Conservation (phyloP, 305 asterid genomes). For the Salvia sclarea region DNA sequence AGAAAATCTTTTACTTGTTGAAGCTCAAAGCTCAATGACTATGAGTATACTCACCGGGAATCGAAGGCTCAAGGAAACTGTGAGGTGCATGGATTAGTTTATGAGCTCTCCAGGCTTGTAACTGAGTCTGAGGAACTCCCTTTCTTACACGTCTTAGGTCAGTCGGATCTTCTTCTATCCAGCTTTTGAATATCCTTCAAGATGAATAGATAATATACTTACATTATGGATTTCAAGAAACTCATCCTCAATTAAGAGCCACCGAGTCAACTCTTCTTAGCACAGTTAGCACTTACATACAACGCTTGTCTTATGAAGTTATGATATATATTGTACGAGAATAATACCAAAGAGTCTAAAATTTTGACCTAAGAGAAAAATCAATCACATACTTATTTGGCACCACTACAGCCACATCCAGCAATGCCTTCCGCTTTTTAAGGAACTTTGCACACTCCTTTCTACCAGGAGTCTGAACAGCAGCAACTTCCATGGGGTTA, state of each 20-base stretch:
- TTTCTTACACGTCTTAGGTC: conserved; percentile 53
- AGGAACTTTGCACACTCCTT: conserved; percentile 49
- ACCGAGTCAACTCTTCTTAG: conserved; percentile 11
- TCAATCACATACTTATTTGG: conserved; percentile 51
- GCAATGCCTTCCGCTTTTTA: conserved; percentile 58
- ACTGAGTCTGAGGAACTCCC: conserved; percentile 44
- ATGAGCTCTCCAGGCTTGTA: conserved; percentile 54
- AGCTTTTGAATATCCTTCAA: conserved; percentile 50
- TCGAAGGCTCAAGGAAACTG: conserved; percentile 61
- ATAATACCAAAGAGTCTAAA: not conserved
- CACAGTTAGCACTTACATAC: conserved; percentile 1
- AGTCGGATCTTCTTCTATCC: conserved; percentile 48
- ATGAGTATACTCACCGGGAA: conserved; percentile 51
- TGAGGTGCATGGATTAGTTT: conserved; percentile 45
- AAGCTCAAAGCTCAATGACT: conserved; percentile 16
- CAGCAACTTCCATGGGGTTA: conserved; percentile 40
- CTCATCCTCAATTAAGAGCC: conserved; percentile 24
- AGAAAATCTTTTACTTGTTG: conserved; percentile 16
- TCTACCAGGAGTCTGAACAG: conserved; percentile 66
- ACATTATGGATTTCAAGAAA: conserved; percentile 6
- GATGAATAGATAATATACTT: conserved; percentile 13
- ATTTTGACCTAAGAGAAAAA: not conserved
- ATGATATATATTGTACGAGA: conserved; percentile 11
- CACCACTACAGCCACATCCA: conserved; percentile 48
- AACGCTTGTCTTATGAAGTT: not conserved